Conservation (phyloP, 1,284 basidiomycete species). For the Ustilago tritici region DNA sequence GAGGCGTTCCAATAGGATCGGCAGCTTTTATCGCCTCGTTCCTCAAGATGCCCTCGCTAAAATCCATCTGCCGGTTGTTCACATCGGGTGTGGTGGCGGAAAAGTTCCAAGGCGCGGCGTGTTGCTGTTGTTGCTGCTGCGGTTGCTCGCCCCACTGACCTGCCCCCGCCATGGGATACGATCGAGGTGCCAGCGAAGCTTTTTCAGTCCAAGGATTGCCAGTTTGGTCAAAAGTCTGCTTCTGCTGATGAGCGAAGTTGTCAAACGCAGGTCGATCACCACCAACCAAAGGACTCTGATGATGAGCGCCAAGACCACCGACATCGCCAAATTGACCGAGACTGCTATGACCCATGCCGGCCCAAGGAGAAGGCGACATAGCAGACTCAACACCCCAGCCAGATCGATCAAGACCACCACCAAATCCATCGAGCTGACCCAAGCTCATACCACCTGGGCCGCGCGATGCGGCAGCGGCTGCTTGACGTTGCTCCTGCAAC, state of each 20-base stretch:
- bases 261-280: conserved; percentile 42
- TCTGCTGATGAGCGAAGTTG: conserved; percentile 32
- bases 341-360: conserved; percentile 32
- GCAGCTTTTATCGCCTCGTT: conserved; percentile 40
- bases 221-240: conserved; percentile 29
- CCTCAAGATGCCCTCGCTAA: conserved; percentile 34
- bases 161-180: conserved; percentile 23
- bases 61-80: conserved; percentile 39
- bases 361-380: conserved; percentile 43
- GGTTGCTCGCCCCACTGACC: conserved; percentile 48
- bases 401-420: conserved; percentile 30
- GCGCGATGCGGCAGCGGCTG: conserved; percentile 44
- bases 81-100: conserved; percentile 41
- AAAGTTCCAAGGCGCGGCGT: conserved; percentile 29
- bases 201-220: conserved; percentile 47
- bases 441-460: conserved; percentile 35
- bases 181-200: conserved; percentile 36
- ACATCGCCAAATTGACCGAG: conserved; percentile 44
- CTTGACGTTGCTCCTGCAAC: conserved; percentile 55
- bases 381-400: conserved; percentile 38
- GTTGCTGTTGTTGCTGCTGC: conserved; percentile 6
- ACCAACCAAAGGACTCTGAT: conserved; percentile 35
- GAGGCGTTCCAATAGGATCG: conserved; percentile 53
- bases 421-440: conserved; percentile 43
- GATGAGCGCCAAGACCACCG: conserved; percentile 40